phyloP scores from a whole-genome alignment of 495 filamentous ascomycete species.

The Astrocystis sublimbata region DNA sequence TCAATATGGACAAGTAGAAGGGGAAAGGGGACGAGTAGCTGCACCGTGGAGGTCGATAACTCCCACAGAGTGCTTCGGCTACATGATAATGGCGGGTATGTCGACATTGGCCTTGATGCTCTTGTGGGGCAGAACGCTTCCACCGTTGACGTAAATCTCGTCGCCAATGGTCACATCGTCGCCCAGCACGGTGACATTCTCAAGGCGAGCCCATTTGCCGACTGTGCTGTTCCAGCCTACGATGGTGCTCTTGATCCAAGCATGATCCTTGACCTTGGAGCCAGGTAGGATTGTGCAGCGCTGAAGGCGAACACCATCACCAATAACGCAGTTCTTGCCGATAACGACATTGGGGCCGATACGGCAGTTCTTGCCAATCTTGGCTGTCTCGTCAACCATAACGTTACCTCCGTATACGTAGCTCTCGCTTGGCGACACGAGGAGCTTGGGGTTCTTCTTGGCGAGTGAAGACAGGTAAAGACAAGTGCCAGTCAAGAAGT shows the following conservation, averaged over 20 bases:
- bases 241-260: conserved; percentile 99
- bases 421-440: conserved; percentile 71
- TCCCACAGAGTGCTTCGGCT: conserved; percentile 29
- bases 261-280: conserved; percentile 97
- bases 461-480: conserved; percentile 92
- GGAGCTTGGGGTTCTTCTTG: conserved; percentile 87
- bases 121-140: conserved; percentile 96
- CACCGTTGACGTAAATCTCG: conserved; percentile 98
- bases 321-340: conserved; percentile 90
- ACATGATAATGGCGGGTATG: conserved; percentile 87
- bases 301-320: conserved; percentile 93
- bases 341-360: conserved; percentile 98
- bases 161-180: conserved; percentile 99
- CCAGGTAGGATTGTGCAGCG: conserved; percentile 87
- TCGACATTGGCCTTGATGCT: conserved; percentile 99
- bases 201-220: conserved; percentile 91
- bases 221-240: conserved; percentile 99
- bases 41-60: conserved; percentile 9
- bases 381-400: conserved; percentile 90
- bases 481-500: conserved; percentile 96
- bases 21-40: neutral
- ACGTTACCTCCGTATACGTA: conserved; percentile 96
- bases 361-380: conserved; percentile 97
- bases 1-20: conserved; percentile 29
- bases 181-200: conserved; percentile 96